Percentiles rank a stretch among this genome's conserved stretches.
phyloP scores from a whole-genome alignment of 306 rosid genomes.

The Ziziphus jujuba region DNA sequence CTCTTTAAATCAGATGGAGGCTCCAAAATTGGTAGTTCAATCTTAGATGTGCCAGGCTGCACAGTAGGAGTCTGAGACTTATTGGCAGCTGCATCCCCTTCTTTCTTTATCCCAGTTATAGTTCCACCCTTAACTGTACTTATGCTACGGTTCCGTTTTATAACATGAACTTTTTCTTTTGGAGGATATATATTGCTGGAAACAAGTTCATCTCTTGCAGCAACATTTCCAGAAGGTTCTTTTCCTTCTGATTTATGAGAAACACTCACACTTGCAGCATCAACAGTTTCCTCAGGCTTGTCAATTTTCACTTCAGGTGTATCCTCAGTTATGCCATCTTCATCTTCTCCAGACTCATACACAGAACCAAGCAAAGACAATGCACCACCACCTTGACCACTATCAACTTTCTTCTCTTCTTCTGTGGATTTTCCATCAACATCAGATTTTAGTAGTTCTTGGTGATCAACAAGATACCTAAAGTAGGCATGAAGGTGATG shows the following conservation, averaged over 20 bases:
- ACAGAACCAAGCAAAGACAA: constrained; percentile 85
- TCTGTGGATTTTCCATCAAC: constrained; percentile 35
- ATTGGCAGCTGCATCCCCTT: constrained; percentile 32
- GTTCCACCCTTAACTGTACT: constrained; percentile 44
- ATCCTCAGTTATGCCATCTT: constrained; percentile 54
- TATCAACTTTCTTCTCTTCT: constrained; percentile 45
- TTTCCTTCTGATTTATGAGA: constrained; percentile 38
- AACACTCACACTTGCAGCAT: constrained; percentile 29
- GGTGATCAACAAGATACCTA: constrained; percentile 74
- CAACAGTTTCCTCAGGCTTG: constrained; percentile 31
- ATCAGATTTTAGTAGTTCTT: constrained; percentile 55
- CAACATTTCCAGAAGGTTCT: constrained; percentile 36
- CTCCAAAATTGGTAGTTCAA: constrained; percentile 64
- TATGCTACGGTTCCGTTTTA: constrained; percentile 57
- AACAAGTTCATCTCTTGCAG: constrained; percentile 41
- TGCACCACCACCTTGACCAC: constrained; percentile 67
- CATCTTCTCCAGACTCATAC: constrained; percentile 83
- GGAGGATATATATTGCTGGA: constrained; percentile 33
- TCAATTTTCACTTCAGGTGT: constrained; percentile 23
- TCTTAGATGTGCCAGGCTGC: constrained; percentile 32
- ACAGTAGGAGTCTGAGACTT: constrained; percentile 39
- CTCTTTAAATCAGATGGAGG: constrained; percentile 74
- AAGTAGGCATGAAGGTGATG: constrained; percentile 79
- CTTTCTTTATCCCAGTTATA: constrained; percentile 37
- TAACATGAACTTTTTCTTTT: constrained; percentile 60